Base-by-base conservation (phyloP, 208 protist genomes). In the Leptomonas pyrrhocoris region DNA sequence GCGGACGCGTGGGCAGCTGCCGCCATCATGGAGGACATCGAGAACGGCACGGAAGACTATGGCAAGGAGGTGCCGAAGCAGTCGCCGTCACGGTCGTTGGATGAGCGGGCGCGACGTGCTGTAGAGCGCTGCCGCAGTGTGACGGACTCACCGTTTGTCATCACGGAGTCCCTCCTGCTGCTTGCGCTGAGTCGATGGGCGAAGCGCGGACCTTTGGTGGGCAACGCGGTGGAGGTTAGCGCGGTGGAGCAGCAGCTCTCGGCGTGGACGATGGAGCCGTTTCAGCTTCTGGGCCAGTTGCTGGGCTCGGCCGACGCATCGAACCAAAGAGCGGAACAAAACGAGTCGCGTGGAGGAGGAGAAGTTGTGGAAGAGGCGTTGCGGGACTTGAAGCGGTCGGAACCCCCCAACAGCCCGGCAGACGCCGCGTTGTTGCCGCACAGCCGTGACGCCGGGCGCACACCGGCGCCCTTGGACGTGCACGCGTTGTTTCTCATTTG, bases 401-500 rank as follows among this genome's bases (percentile, higher is more conserved):
- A 38, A 38, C 34, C 7, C 3, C 7, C 34, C 34, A 38, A 9
- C 34, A 38, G 9, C 34, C 34, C 34, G 34, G 34, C 34, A 38
- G 34, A 38, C n/a, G n/a, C n/a, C n/a, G n/a, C n/a, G n/a, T n/a
- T n/a, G n/a, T n/a, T n/a, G n/a, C n/a, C n/a, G n/a, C n/a, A n/a
- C n/a, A n/a, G n/a, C n/a, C n/a, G n/a, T n/a, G n/a, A n/a, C n/a
- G n/a, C n/a, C n/a, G n/a, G n/a, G n/a, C n/a, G n/a, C n/a, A n/a
- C n/a, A n/a, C n/a, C n/a, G n/a, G n/a, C 34, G 34, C 9, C 34
- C n/a, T 5, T 77, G 30, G 72, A 77, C 34, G 64, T 45, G 12
- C 72, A 80, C 43, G 50, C 62, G 30, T 50, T 74, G 15, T 75
- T 80, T 50, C 43, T 80, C 9, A 9, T 80, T 0, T 80, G 63